Conservation (phyloP, 495 filamentous ascomycete species). For the Stereocaulon alpinum region DNA sequence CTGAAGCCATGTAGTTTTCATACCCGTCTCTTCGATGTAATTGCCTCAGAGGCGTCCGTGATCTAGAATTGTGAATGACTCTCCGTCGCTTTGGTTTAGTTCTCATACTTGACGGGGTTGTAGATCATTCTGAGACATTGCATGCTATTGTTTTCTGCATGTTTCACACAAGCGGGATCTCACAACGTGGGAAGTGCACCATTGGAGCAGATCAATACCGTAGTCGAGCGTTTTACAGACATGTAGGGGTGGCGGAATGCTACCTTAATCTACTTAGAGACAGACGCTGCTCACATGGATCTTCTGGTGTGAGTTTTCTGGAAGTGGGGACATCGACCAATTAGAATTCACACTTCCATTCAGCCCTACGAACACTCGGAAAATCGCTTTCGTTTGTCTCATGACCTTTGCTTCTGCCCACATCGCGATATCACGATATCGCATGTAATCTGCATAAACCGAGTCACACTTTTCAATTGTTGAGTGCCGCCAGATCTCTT, state of each 20-base stretch:
- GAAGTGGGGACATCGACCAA: no score
- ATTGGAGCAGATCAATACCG: background rate
- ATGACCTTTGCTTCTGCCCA: no score
- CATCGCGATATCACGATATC: no score
- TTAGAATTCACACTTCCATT: no score
- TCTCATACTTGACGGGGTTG: background rate
- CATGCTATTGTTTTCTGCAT: background rate
- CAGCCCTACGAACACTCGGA: no score
- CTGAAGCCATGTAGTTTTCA: conserved; percentile 1
- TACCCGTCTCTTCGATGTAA: background rate
- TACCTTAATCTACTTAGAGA: no score
- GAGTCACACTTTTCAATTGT: no score
- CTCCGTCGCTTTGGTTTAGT: background rate
- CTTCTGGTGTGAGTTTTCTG: no score
- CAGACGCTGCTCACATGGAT: no score
- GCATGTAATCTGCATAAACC: no score
- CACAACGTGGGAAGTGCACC: background rate
- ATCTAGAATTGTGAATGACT: background rate
- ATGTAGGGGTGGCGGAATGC: background rate
- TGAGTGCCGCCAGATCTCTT: no score
- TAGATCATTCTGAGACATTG: background rate
- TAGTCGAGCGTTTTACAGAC: background rate
- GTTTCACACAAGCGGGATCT: background rate
- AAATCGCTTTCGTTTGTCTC: no score
- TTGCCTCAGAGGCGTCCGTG: background rate